Evolutionary conservation across 2,329 filamentous ascomycete species (phyloP).

Genomic region (Ceratocystis diversiconidia): DNA sequence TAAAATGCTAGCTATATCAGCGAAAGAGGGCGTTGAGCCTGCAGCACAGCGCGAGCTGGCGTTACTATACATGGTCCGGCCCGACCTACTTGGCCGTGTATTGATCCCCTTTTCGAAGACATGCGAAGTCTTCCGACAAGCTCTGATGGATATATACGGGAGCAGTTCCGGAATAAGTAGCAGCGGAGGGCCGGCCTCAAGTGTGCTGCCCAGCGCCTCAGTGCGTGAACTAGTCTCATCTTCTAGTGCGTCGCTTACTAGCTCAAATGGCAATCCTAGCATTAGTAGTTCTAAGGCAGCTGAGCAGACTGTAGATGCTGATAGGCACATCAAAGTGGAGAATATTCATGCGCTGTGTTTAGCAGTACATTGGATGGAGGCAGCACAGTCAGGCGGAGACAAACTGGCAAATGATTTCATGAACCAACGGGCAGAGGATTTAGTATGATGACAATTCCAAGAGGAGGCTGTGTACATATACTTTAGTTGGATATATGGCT

Average conservation of each 20-base stretch:
- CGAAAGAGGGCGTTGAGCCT: constrained; percentile 69
- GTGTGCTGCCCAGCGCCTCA: neutral
- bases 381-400: constrained; percentile 74
- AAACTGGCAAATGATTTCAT: constrained; percentile 70
- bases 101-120: constrained; percentile 74
- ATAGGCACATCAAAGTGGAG: constrained; percentile 31
- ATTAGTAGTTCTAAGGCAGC: neutral
- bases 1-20: constrained; percentile 81
- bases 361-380: constrained; percentile 94
- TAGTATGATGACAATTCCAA: neutral
- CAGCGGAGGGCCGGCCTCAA: constrained; percentile 11
- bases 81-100: constrained; percentile 66
- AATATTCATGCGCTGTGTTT: constrained; percentile 74
- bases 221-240: neutral
- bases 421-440: constrained; percentile 40
- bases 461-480: neutral
- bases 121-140: constrained; percentile 77
- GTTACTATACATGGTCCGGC: constrained; percentile 83
- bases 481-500: neutral
- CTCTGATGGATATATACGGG: constrained; percentile 60
- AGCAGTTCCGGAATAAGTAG: constrained; percentile 21
- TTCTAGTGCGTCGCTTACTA: neutral
- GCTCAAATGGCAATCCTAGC: too few relatives aligned
- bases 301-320: neutral
- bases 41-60: constrained; percentile 86